Evolutionary conservation across 305 asterid species (phyloP), one percentile per base, ranked within the genome.

Genomic region (Stenogyne calaminthoides): DNA sequence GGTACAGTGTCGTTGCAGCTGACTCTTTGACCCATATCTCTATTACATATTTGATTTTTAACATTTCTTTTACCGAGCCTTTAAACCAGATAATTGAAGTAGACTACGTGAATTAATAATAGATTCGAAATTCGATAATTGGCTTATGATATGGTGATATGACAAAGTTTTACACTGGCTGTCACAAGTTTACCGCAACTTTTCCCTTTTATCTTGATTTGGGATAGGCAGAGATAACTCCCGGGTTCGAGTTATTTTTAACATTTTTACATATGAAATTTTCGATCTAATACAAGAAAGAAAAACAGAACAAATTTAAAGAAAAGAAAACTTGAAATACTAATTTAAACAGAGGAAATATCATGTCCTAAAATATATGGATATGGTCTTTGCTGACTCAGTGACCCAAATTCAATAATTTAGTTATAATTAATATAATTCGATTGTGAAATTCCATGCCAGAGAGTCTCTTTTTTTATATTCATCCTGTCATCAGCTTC

Each of bases 351-450:
- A n/a, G n/a, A n/a, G n/a, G n/a, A n/a, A n/a, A n/a, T n/a, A n/a
- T n/a, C n/a, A n/a, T n/a, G n/a, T 42, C 49, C 49, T 6, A 44
- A 11, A 3, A 11, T 11, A 44, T 11, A 44, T 47, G 54, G 19
- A 6, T 54, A 68, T 75, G 80, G 66, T 74, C 79, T 64, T 76
- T 78, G 52, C 73, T 64, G 72, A 69, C 82, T 66, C 54, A 70
- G 57, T 62, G 84, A 76, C 81, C 70, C 5, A 68, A 60, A 44
- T n/a, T 27, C 56, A 61, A 67, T 55, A 68, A 64, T 70, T 25
- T 14, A 36, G 57, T 67, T 15, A 71, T 27, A 69, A 70, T 74
- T 9, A 52, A 32, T 46, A 42, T 44, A 44, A 46, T 54, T 9
- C 11, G 59, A 51, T 55, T 20, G 49, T 71, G 39, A 27, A 52